Conservation (phyloP, 805 yeast species). For the Wickerhamiella musiphila region DNA sequence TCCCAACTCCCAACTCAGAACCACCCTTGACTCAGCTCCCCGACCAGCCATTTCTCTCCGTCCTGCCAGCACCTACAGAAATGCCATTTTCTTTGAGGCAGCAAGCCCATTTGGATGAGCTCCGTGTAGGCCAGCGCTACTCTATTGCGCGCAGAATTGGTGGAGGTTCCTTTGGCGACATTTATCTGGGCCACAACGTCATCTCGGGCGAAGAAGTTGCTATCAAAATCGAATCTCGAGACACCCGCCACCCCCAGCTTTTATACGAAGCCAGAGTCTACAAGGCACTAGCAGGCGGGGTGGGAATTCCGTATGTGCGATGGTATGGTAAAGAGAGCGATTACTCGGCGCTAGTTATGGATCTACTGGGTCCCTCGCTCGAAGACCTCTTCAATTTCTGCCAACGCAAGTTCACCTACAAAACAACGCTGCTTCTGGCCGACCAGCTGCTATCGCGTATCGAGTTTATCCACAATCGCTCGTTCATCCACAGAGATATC, state of each 20-base stretch:
- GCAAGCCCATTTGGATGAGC: slow-evolving; percentile 34
- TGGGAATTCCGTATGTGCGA: slow-evolving; percentile 90
- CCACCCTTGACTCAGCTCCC: no score
- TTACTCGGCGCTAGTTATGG: slow-evolving; percentile 93
- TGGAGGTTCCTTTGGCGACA: slow-evolving; percentile 94
- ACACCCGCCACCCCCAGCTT: slow-evolving; percentile 90
- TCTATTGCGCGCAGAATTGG: slow-evolving; percentile 92
- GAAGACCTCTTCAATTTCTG: slow-evolving; percentile 95
- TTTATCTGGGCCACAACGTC: slow-evolving; percentile 75
- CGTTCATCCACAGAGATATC: slow-evolving; percentile 73
- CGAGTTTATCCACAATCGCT: slow-evolving; percentile 88
- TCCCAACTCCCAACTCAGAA: no score
- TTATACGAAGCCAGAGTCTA: slow-evolving; percentile 95
- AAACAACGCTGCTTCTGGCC: slow-evolving; percentile 82
- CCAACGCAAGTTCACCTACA: slow-evolving; percentile 79
- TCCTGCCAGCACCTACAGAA: no score
- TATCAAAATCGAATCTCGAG: slow-evolving; percentile 74
- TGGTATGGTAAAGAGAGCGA: slow-evolving; percentile 97
- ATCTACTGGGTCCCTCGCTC: slow-evolving; percentile 81
- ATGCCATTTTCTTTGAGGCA: no score
- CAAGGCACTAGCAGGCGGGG: slow-evolving; percentile 87
- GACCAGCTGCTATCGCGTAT: slow-evolving; percentile 89
- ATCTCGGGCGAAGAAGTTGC: slow-evolving; percentile 97
- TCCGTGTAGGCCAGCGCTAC: slow-evolving; percentile 85
- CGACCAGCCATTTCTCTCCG: no score